Evolutionary conservation across 495 filamentous ascomycete genomes (phyloP).

Genomic region (Sporormia fimetaria): DNA sequence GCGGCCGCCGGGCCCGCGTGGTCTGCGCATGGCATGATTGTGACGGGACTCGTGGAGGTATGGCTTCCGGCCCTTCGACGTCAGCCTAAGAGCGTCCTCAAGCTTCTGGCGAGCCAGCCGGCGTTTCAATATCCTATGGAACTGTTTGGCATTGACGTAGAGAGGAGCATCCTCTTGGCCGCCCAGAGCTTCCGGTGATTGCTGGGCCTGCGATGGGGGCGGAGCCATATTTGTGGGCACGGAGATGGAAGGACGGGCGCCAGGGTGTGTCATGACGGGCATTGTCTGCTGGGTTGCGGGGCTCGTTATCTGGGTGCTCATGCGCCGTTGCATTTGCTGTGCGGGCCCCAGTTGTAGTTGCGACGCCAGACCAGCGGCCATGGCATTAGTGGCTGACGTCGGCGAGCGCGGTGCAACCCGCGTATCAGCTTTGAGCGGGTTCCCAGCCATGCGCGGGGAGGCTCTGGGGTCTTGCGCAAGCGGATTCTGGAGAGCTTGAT

Average conservation of each 20-base stretch:
- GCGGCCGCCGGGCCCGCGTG: slow-evolving; percentile 87
- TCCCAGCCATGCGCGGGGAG: slow-evolving; percentile 47
- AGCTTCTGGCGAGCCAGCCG: slow-evolving; percentile 85
- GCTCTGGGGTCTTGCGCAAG: slow-evolving; percentile 37
- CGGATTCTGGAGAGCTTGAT: slow-evolving; percentile 39
- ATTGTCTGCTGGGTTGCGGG: slow-evolving; percentile 48
- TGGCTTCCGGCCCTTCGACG: slow-evolving; percentile 89
- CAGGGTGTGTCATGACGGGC: slow-evolving; percentile 45
- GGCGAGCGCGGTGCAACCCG: slow-evolving; percentile 48
- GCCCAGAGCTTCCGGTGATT: slow-evolving; percentile 71
- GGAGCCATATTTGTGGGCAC: slow-evolving; percentile 32
- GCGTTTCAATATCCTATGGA: slow-evolving; percentile 91
- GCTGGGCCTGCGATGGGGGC: slow-evolving; percentile 50
- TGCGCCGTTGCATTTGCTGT: slow-evolving; percentile 38
- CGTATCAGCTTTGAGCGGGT: slow-evolving; percentile 44
- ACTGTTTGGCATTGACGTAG: slow-evolving; percentile 98
- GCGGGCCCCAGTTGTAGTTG: slow-evolving; percentile 29
- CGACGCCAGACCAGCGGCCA: slow-evolving; percentile 31
- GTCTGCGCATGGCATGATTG: slow-evolving; percentile 96
- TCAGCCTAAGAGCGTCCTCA: slow-evolving; percentile 81
- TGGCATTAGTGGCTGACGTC: slow-evolving; percentile 37
- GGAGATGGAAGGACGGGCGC: slow-evolving; percentile 19
- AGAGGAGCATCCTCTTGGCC: slow-evolving; percentile 80
- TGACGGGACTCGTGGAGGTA: slow-evolving; percentile 98
- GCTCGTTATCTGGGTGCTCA: slow-evolving; percentile 51